phyloP scores from a whole-genome alignment of 2,329 filamentous ascomycete species.

The Hymenotorrendiella dingleyae region DNA sequence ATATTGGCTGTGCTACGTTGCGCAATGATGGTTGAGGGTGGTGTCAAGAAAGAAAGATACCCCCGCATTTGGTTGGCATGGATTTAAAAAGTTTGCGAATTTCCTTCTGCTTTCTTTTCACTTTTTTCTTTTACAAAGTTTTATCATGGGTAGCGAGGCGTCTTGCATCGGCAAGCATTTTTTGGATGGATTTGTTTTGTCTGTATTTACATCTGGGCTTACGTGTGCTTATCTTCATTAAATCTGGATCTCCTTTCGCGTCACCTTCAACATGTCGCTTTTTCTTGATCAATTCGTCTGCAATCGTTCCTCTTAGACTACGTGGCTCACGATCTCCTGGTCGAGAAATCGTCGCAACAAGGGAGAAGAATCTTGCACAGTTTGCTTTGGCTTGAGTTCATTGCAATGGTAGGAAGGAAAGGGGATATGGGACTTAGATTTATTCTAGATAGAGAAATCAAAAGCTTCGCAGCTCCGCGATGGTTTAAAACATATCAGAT shows the following conservation, averaged over 20 bases:
- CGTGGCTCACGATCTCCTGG: too few species aligned
- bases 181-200: background rate
- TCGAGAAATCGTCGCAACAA: background rate
- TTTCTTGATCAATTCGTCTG: too few species aligned
- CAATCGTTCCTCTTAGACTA: too few species aligned
- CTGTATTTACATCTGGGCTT: background rate
- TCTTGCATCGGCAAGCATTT: background rate
- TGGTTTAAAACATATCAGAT: too few species aligned
- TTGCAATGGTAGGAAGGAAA: background rate
- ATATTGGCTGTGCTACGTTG: slow-evolving; percentile 1
- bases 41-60: slow-evolving; percentile 5
- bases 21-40: background rate
- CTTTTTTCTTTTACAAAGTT: background rate
- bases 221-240: background rate
- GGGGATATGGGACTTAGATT: background rate
- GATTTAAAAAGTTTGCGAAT: background rate
- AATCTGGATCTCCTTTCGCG: background rate
- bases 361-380: background rate
- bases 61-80: background rate
- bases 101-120: background rate
- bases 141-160: background rate
- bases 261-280: background rate
- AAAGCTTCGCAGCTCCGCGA: slow-evolving; percentile 5
- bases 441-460: slow-evolving; percentile 6
- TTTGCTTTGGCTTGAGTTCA: too few species aligned